Evolutionary conservation across 805 yeast genomes (phyloP).

Genomic region (Ogataea thermomethanolica): DNA sequence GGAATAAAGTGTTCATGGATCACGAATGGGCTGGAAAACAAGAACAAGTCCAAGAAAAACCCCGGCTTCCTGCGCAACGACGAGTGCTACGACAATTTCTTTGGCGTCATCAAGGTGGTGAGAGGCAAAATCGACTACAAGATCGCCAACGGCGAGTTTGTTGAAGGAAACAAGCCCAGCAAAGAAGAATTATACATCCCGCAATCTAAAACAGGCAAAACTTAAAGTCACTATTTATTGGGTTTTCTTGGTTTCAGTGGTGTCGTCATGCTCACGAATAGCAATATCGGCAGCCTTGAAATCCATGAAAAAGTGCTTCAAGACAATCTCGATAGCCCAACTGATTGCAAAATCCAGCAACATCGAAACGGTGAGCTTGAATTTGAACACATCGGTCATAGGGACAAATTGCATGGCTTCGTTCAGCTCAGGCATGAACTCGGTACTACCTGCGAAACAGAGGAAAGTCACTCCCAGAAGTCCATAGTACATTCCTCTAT

Average conservation of each 20-base stretch:
- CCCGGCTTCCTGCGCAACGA: conserved; percentile 23
- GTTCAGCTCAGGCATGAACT: conserved; percentile 89
- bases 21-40: conserved; percentile 22
- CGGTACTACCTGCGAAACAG: conserved; percentile 90
- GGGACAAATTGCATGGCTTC: conserved; percentile 90
- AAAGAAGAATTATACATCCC: conserved; percentile 3
- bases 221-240: conserved; percentile 5
- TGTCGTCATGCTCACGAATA: conserved; percentile 25
- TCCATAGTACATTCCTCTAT: conserved; percentile 97
- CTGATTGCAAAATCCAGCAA: conserved; percentile 72
- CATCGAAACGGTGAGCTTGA: conserved; percentile 70
- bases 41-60: conserved; percentile 23
- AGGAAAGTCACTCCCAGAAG: conserved; percentile 84
- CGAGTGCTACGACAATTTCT: conserved; percentile 23
- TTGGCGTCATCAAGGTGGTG: conserved; percentile 25
- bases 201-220: conserved; percentile 1
- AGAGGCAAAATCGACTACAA: conserved; percentile 26
- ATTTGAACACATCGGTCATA: conserved; percentile 71
- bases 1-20: conserved; percentile 26
- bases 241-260: conserved; percentile 10
- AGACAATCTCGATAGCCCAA: conserved; percentile 72
- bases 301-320: conserved; percentile 86
- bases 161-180: conserved; percentile 12
- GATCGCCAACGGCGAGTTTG: conserved; percentile 21
- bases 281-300: conserved; percentile 93